A percentile compares a stretch with the other conserved stretches of the same genome.
Evolutionary conservation across 73 alveolate genomes (phyloP).

Genomic region (Paramecium caudatum): DNA sequence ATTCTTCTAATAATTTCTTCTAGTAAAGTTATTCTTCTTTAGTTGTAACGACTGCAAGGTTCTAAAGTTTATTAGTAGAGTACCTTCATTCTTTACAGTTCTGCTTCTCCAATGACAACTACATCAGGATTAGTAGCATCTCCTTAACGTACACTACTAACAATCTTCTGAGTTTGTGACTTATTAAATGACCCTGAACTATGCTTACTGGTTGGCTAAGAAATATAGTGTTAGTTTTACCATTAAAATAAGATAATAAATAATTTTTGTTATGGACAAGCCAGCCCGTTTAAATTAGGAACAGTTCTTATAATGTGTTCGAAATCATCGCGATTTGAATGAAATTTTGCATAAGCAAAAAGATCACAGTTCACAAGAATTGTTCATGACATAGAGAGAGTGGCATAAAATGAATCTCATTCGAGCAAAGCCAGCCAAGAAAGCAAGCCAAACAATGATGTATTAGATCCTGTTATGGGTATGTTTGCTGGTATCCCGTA

Average conservation of each 20-base stretch:
- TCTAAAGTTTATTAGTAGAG: background rate
- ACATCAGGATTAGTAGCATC: slow-evolving; percentile 70
- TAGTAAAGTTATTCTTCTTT: slow-evolving; percentile 69
- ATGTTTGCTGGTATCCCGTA: background rate
- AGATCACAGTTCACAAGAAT: slow-evolving; percentile 37
- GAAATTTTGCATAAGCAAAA: slow-evolving; percentile 18
- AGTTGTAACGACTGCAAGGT: slow-evolving; percentile 73
- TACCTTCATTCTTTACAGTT: slow-evolving; percentile 75
- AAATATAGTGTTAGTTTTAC: no score
- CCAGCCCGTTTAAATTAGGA: slow-evolving; percentile 43
- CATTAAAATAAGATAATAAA: no score
- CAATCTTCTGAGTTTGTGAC: no score
- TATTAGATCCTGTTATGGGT: background rate
- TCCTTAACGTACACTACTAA: no score
- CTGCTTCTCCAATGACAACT: slow-evolving; percentile 68
- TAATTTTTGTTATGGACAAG: no score
- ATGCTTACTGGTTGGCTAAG: no score
- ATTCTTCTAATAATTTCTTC: slow-evolving; percentile 72
- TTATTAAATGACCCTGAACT: no score
- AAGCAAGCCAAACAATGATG: background rate
- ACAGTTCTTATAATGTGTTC: background rate
- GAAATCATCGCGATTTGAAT: slow-evolving; percentile 27
- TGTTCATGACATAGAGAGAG: slow-evolving; percentile 44
- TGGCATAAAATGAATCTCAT: background rate
- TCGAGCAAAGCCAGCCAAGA: background rate